These are phyloP conservation scores for Coprinellus aureogranulatus DNA, from an alignment of 768 basidiomycete species.

Conservation along the genomic window DNA sequence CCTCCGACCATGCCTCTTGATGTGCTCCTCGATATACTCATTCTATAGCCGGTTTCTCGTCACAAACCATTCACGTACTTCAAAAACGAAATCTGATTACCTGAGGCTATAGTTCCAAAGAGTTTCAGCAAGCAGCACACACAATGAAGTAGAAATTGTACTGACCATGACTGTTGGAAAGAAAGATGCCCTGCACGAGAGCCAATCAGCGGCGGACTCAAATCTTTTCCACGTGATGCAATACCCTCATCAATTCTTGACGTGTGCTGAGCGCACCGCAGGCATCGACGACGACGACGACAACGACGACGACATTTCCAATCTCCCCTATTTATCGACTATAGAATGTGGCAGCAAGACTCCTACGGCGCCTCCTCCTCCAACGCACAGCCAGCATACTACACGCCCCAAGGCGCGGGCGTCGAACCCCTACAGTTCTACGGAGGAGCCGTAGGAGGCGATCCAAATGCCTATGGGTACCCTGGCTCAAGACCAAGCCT, in stretches of 20 bases:
- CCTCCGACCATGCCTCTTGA: constrained; percentile 93
- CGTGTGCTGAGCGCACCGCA: constrained; percentile 9
- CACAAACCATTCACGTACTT: background rate
- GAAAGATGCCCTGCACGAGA: constrained; percentile 14
- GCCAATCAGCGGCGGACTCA: constrained; percentile 3
- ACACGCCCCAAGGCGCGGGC: constrained; percentile 40
- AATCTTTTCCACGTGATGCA: constrained; percentile 30
- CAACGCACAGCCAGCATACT: constrained; percentile 49
- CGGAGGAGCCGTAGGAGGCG: constrained; percentile 44
- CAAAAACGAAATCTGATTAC: constrained; percentile 30
- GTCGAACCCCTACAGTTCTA: constrained; percentile 78
- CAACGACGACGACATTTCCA: background rate
- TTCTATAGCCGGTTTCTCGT: constrained; percentile 53
- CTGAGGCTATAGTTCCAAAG: constrained; percentile 54
- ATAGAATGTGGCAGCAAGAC: constrained; percentile 75
- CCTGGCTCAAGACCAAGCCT: constrained; percentile 72
- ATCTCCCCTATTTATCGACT: background rate
- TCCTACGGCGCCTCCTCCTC: constrained; percentile 62
- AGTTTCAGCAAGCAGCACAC: constrained; percentile 11
- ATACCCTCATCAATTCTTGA: constrained; percentile 10
- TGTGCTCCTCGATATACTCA: constrained; percentile 99
- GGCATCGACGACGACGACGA: background rate
- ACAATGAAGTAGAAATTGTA: background rate
- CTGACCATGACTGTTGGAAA: constrained; percentile 42
- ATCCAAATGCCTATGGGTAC: constrained; percentile 56